Evolutionary conservation across 345 rosid species (phyloP).

Genomic region (Nephelium lappaceum): DNA sequence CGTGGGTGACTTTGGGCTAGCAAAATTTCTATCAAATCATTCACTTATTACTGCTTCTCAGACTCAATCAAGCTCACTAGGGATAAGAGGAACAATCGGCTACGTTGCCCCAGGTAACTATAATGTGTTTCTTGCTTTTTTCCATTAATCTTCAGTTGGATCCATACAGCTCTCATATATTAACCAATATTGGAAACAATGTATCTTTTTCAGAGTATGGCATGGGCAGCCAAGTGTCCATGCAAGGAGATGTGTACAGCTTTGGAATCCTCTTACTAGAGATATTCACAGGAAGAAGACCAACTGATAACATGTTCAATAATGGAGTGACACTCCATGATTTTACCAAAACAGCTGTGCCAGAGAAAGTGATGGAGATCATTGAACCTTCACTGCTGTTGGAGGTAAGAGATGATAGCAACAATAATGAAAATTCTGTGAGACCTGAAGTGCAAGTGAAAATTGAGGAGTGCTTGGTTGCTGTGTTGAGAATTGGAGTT

Average conservation of each 20-base stretch:
- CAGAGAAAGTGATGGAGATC: not conserved
- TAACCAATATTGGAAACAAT: not conserved
- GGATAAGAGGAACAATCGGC: conserved; percentile 25
- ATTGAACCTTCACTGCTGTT: conserved; percentile 1
- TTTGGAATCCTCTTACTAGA: conserved; percentile 6
- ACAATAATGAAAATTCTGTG: no score
- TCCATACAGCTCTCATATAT: not conserved
- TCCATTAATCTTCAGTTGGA: no score
- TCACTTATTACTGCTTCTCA: not conserved
- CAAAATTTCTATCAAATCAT: conserved; percentile 12
- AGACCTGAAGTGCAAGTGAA: not conserved
- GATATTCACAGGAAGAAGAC: not conserved
- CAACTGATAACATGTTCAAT: not conserved
- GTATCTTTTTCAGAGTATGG: not conserved
- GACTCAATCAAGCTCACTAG: conserved; percentile 18
- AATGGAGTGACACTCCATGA: not conserved
- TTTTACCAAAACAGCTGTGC: not conserved
- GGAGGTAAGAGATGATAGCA: not conserved
- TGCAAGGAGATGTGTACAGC: conserved; percentile 4
- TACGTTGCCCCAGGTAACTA: conserved; percentile 22
- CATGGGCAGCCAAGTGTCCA: not conserved
- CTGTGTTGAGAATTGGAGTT: not conserved
- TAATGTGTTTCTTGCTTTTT: not conserved
- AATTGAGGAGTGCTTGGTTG: not conserved
- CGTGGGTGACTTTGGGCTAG: conserved; percentile 28